phyloP scores from a whole-genome alignment of 345 rosid genomes.

The Reutealis trisperma region DNA sequence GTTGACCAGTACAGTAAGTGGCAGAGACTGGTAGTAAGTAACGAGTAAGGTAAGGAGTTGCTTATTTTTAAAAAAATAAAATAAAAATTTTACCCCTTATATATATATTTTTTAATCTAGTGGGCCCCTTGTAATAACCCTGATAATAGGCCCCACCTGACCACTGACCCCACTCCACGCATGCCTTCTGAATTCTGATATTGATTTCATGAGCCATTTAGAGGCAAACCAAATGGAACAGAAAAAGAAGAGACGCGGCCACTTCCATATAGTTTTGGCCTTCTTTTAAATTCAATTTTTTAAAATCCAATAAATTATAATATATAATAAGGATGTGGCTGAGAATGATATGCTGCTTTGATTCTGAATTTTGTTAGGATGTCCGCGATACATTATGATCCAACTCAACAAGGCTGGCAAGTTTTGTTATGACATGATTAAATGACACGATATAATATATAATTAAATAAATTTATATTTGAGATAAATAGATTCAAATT shows the following conservation, averaged over 20 bases:
- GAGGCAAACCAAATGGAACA: slow-evolving; percentile 15
- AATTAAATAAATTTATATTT: too few species aligned
- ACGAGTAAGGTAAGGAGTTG: too few species aligned
- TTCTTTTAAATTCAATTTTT: not conserved
- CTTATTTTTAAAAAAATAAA: too few species aligned
- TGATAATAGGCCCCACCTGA: slow-evolving; percentile 9
- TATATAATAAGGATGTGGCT: slow-evolving; percentile 8
- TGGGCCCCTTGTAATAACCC: slow-evolving; percentile 14
- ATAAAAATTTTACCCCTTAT: not conserved
- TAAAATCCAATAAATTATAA: not conserved
- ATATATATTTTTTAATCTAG: not conserved
- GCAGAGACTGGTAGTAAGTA: too few species aligned
- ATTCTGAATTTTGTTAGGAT: too few species aligned
- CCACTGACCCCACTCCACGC: not conserved
- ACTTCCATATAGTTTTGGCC: slow-evolving; percentile 9
- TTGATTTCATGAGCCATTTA: slow-evolving; percentile 24
- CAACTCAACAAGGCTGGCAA: too few species aligned
- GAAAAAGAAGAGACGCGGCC: slow-evolving; percentile 34
- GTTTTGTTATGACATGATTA: too few species aligned
- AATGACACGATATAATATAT: too few species aligned
- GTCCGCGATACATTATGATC: too few species aligned
- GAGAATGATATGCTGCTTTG: slow-evolving; percentile 8
- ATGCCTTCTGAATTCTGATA: slow-evolving; percentile 12
- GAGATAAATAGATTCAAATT: too few species aligned
- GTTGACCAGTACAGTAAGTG: too few species aligned